Base-by-base conservation (phyloP, 2,329 filamentous ascomycete species). In the Diaporthe batatas region DNA sequence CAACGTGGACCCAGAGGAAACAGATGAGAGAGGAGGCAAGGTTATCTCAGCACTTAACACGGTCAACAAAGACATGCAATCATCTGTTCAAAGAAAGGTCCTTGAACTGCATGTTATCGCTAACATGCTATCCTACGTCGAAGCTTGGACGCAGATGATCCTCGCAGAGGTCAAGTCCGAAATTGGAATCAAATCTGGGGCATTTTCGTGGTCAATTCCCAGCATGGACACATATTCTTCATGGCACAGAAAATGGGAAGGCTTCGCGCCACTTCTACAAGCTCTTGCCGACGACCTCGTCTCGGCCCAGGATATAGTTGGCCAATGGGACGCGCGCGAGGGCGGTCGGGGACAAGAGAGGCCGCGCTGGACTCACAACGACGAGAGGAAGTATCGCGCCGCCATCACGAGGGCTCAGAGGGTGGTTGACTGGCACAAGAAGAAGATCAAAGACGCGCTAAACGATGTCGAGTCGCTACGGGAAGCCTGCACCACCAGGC, bases 291-390 rank as follows among this genome's bases (percentile, higher is more conserved):
- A 69, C 1, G 47, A 72, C 3, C 32, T 72, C 10, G 12, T 8
- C 1, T 68, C 71, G 0, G 8, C 34, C 2, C 18, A 53, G 6
- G 23, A 21, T 2, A 36, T 29, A 0, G 16, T 72, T 8, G 4
- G 14, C n/a, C 75, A 76, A 34, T 82, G 79, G 79, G 76, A 74
- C 2, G 34, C 67, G 0, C 75, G 80, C 0, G 80, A 80, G 32
- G 74, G 74, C 10, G 76, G 76, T 0, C 76, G 78, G 3, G 77
- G 78, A 1, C 47, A 68, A 44, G 77, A 79, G 65, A 71, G 71
- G 49, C 80, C 80, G 1, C 77, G 80, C 1, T 82, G 80, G 81
- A 81, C 80, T 0, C 75, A 71, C 0, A 77, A 76, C 12, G 79
- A 82, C 44, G 79, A 82, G 70, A 73, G 75, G 21, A 80, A 79